Evolutionary conservation across 2,329 filamentous ascomycete species (phyloP), one percentile per base, ranked within the genome.

Genomic region (Exophiala alcalophila): DNA sequence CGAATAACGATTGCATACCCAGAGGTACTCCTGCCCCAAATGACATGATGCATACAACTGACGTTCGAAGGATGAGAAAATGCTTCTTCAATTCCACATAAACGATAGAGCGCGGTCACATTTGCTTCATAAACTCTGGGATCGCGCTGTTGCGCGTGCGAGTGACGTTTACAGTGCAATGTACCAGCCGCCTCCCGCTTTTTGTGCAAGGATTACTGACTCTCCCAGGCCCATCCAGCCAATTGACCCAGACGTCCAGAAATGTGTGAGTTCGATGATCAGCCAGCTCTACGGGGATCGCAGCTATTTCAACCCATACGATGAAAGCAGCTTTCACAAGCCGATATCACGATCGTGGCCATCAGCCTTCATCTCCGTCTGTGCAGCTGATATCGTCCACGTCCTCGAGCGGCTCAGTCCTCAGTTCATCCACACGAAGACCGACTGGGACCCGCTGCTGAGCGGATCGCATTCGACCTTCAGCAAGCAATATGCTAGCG

Each of bases 31-130:
- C 36, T 49, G 15, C 36, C 16, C 20, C 25, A 21, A 20, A 20
- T 43, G 15, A 29, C 7, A 9, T 35, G 32, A 51, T 57, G n/a
- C 30, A 55, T 20, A n/a, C 26, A 47, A 53, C 68, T 69, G 53
- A 69, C 60, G 30, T 38, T 14, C 5, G 26, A 55, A 81, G 77
- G 72, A 71, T 12, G 71, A 77, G 46, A 75, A 74, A 34, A 70
- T 81, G 50, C 83, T 97, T 71, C 78, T 87, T 43, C 87, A 94
- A 57, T 91, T 94, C 63, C 87, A 95, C 67, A 88, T 97, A 57
- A 90, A 86, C 35, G 87, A 94, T 55, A 88, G 91, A 65, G 89
- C 88, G 28, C 80, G 92, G 29, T 86, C 94, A 58, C 90, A 74
- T 52, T 74, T 82, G 34, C 67, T 81, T 44, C 74, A 76, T 49